phyloP scores from a whole-genome alignment of 805 yeast species.

The Blastobotrys americana region DNA sequence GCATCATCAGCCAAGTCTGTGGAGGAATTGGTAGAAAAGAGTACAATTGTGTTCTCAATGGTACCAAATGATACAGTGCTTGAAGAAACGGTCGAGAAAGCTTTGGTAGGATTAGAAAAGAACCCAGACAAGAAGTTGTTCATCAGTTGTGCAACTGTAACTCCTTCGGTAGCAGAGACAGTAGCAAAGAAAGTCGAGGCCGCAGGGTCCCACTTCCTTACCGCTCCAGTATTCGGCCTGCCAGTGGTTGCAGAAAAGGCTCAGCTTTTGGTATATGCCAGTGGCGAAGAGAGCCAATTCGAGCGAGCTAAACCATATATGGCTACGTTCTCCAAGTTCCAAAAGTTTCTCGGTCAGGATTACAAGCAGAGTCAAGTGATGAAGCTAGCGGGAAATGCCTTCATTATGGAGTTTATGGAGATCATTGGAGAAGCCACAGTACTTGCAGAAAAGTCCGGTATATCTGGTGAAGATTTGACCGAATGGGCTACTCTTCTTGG shows the following conservation, averaged over 20 bases:
- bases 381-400: conserved; percentile 26
- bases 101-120: not conserved
- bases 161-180: not conserved
- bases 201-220: conserved; percentile 22
- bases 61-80: conserved; percentile 15
- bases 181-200: conserved; percentile 4
- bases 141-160: not conserved
- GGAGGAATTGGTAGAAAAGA: conserved; percentile 10
- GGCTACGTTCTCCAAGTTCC: conserved; percentile 23
- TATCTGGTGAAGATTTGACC: conserved; percentile 17
- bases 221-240: conserved; percentile 28
- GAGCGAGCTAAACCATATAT: conserved; percentile 20
- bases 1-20: conserved; percentile 11
- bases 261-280: conserved; percentile 16
- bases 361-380: conserved; percentile 21
- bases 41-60: conserved; percentile 14
- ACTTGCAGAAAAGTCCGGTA: conserved; percentile 24
- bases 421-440: conserved; percentile 10
- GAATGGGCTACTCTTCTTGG: conserved; percentile 15
- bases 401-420: conserved; percentile 26
- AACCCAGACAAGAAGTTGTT: not conserved
- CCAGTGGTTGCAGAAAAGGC: conserved; percentile 24
- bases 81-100: conserved; percentile 6
- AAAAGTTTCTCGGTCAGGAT: conserved; percentile 20
- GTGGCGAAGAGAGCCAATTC: conserved; percentile 22